These are phyloP conservation scores for Spathaspora arborariae DNA, from an alignment of 805 yeast species.

Conservation along the genomic window DNA sequence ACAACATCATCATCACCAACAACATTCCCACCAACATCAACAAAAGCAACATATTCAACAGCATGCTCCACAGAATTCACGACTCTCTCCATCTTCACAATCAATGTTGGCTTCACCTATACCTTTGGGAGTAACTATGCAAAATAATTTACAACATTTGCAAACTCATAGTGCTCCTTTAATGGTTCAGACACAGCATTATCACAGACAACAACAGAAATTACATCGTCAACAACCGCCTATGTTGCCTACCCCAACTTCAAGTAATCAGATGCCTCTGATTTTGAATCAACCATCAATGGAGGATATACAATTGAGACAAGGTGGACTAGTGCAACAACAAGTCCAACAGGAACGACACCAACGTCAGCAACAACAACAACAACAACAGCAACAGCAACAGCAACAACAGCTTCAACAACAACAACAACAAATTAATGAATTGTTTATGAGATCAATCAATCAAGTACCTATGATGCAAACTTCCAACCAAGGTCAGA, in stretches of 20 bases:
- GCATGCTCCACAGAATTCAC: slow-evolving; percentile 1
- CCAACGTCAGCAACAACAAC: slow-evolving; percentile 3
- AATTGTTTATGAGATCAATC: slow-evolving; percentile 4
- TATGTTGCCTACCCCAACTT: neutral
- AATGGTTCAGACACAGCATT: slow-evolving; percentile 1
- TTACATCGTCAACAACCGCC: slow-evolving; percentile 1
- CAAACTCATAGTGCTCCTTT: slow-evolving; percentile 2
- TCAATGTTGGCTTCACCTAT: slow-evolving; percentile 1
- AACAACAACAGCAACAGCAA: neutral
- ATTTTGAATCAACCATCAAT: slow-evolving; percentile 1
- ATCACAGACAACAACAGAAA: neutral
- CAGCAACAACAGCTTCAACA: slow-evolving; percentile 6
- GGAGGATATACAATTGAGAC: neutral
- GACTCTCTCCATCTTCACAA: slow-evolving; percentile 7
- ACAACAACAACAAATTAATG: slow-evolving; percentile 6
- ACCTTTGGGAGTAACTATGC: neutral
- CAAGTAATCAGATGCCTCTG: neutral
- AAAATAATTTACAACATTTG: neutral
- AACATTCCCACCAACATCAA: slow-evolving; percentile 2
- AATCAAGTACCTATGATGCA: neutral
- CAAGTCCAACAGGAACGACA: neutral
- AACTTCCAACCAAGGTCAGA: neutral
- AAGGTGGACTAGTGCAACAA: neutral
- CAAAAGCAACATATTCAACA: slow-evolving; percentile 2
- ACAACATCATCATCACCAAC: slow-evolving; percentile 3